Evolutionary conservation across 2,329 filamentous ascomycete species (phyloP), one percentile per base, ranked within the genome.

Genomic region (Microdochium nivale): DNA sequence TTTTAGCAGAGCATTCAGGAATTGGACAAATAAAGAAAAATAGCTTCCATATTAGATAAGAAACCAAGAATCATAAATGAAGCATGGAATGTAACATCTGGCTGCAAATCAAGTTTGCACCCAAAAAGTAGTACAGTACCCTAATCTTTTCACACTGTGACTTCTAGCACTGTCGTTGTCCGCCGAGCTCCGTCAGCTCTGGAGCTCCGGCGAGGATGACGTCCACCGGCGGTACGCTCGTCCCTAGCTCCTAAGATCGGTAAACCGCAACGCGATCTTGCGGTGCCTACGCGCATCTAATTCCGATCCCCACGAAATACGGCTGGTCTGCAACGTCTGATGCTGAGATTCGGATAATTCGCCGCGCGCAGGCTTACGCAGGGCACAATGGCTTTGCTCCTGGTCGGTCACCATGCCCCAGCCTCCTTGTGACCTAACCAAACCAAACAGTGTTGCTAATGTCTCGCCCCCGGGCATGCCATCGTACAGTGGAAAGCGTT

Each of bases 401-500:
- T 66, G 59, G 64, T 64, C 55, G 54, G 61, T 51, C 46, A 5
- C 21, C 21, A 11, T 24, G n/a, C 19, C 3, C 7, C 19, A 3
- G 9, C 43, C 21, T 4, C 8, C 43, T 4, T 46, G 33, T 37
- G 33, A 19, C 14, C 40, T 13, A 7, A n/a, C n/a, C n/a, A n/a
- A n/a, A n/a, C n/a, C 13, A 11, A 8, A 19, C 40, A 40, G 35
- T 40, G 19, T 44, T 44, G 40, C 40, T 44, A 44, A 44, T 19
- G 5, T 23, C 40, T 23, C 9, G 19, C 40, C 14, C 5, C 7
- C 8, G 16, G 14, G 33, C 13, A 14, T 37, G 40, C 40, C 8
- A 5, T 44, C 13, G 40, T 19, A 23, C 59, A 96, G 92, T 97
- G 94, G 92, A 96, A 96, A 87, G 86, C 87, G 61, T 99, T 99